phyloP scores from a whole-genome alignment of 371 early-diverging fungal genomes.

The Haplosporangium sp. region DNA sequence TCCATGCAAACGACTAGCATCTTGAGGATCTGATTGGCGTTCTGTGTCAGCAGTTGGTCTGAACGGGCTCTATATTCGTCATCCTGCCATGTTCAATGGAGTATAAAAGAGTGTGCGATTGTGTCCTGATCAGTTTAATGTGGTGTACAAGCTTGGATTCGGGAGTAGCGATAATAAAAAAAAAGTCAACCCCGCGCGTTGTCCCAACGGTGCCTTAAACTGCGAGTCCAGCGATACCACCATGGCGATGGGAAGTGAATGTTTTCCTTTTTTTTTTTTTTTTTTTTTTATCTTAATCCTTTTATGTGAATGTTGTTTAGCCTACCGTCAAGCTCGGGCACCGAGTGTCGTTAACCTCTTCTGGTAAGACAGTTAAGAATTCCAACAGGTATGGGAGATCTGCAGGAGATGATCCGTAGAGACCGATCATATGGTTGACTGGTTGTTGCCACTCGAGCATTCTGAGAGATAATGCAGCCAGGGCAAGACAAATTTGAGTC shows the following conservation, averaged over 20 bases:
- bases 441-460: conserved; percentile 86
- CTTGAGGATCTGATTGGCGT: conserved; percentile 72
- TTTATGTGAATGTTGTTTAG: conserved; percentile 7
- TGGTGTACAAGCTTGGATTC: neutral
- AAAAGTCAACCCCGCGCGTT: neutral
- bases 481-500: conserved; percentile 85
- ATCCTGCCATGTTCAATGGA: conserved; percentile 59
- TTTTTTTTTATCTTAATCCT: conserved; percentile 25
- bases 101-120: conserved; percentile 3
- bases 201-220: conserved; percentile 6
- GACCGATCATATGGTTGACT: conserved; percentile 72
- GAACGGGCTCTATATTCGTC: conserved; percentile 71
- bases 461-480: conserved; percentile 91
- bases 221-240: conserved; percentile 6
- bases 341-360: conserved; percentile 81
- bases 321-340: conserved; percentile 55
- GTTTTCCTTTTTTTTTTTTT: conserved; percentile 2
- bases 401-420: conserved; percentile 70
- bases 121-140: conserved; percentile 42
- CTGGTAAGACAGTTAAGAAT: conserved; percentile 88
- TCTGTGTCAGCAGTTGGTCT: conserved; percentile 71
- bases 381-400: conserved; percentile 76
- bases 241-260: neutral
- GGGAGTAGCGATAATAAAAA: neutral
- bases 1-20: conserved; percentile 76